Conservation (phyloP, 441 rosid genomes). For the Raphanus hybrid region DNA sequence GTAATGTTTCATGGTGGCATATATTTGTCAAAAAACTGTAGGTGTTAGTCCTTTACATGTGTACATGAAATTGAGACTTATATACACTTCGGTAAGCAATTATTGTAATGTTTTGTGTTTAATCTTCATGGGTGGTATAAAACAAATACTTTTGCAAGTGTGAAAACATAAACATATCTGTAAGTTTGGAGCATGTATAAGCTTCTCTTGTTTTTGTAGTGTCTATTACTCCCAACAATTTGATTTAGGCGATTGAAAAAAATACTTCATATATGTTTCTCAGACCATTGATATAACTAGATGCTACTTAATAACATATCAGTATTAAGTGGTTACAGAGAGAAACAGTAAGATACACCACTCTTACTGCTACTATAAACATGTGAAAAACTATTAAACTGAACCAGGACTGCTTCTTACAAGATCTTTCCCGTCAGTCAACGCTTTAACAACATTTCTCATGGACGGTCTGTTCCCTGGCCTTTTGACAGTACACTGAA, state of each 20-base stretch:
- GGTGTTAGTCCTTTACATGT: constrained; percentile 34
- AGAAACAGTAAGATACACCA: constrained; percentile 1
- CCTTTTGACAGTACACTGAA: constrained; percentile 62
- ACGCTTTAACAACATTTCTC: constrained; percentile 70
- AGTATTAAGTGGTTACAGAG: constrained; percentile 20
- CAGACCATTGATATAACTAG: neutral
- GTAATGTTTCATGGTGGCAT: constrained; percentile 34
- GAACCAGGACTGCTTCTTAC: constrained; percentile 36
- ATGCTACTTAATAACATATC: constrained; percentile 3
- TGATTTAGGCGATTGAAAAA: constrained; percentile 8
- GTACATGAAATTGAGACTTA: constrained; percentile 37
- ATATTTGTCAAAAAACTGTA: constrained; percentile 41
- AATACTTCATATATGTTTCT: neutral
- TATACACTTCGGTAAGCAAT: constrained; percentile 39
- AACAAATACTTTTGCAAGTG: constrained; percentile 33
- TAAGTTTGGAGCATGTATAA: constrained; percentile 33
- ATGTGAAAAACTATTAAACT: constrained; percentile 37
- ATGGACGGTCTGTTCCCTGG: constrained; percentile 66
- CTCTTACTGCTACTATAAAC: neutral
- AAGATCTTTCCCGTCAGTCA: constrained; percentile 42
- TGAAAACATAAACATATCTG: constrained; percentile 2
- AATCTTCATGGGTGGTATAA: constrained; percentile 33
- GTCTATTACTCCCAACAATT: constrained; percentile 2
- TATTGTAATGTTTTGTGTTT: constrained; percentile 43
- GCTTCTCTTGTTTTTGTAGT: constrained; percentile 29